Evolutionary conservation across 2,329 filamentous ascomycete species (phyloP), one percentile per base, ranked within the genome.

Genomic region (Ambrosiella cleistominuta): DNA sequence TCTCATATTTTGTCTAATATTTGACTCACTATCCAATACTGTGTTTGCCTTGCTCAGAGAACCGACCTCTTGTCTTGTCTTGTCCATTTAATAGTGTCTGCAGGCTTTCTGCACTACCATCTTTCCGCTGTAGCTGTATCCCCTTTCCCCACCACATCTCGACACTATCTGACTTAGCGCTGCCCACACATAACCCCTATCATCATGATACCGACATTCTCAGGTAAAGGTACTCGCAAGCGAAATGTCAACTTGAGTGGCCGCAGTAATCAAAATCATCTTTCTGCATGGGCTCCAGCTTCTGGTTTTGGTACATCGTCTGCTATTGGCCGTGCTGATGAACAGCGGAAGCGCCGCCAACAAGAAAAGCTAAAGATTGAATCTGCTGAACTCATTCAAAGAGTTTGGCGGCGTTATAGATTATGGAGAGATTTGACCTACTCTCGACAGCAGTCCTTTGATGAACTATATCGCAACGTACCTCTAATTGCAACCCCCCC

Each of bases 171-270:
- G 39, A 11, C 38, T 54, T 2, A n/a, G 17, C 27, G 15, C n/a
- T 45, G 27, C 40, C 45, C 40, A 19, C 36, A 64, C 19, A 17
- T 47, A 4, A 13, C 13, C 13, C 7, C n/a, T 8, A 15, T 19
- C 8, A 51, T 51, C 67, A 96, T 96, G 91, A 94, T 93, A 72
- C 83, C 86, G 62, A 89, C 86, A 57, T 98, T 98, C 72, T 93
- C 87, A 27, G 93, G 93, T 64, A 87, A 74, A 70, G 87, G 88
- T 65, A 83, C 88, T 66, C 86, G 87, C 64, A 84, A 85, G 62
- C 84, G 93, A 63, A 90, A 96, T 69, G 88, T 97, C 68, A 96
- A 97, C 71, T 83, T 98, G 62, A 93, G 88, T 63, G 93, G 89
- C 62, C 85, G 90, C 80, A 75, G 75, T 55, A 51, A 51, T n/a